Conservation (phyloP, 2,329 filamentous ascomycete genomes). For the Niveomyces coronatus region DNA sequence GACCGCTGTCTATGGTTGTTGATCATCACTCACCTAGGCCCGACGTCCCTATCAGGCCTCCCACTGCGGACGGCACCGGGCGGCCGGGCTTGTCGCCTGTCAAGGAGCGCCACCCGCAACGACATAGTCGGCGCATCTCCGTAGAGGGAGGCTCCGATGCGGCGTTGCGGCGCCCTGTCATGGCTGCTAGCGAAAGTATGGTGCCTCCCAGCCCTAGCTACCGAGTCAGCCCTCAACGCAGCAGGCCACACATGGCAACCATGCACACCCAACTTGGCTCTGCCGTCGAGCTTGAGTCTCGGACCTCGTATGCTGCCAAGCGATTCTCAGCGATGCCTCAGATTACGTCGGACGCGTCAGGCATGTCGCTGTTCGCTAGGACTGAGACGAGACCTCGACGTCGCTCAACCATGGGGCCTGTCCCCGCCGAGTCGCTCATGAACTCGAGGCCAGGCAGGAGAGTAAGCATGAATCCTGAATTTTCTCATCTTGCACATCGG, state of each 20-base stretch:
- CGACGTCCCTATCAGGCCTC: slow-evolving; percentile 19
- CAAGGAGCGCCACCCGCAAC: background rate
- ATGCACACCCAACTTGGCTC: background rate
- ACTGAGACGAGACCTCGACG: background rate
- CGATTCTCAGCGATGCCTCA: background rate
- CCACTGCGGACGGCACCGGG: slow-evolving; percentile 15
- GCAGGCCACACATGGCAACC: background rate
- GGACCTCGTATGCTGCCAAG: background rate
- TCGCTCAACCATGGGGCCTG: background rate
- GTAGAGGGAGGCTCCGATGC: background rate
- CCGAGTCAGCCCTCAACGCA: slow-evolving; percentile 5
- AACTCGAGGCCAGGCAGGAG: background rate
- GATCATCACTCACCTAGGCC: slow-evolving; percentile 39
- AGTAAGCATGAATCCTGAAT: background rate
- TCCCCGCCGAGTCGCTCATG: background rate
- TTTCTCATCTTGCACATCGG: background rate
- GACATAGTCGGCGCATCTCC: slow-evolving; percentile 3
- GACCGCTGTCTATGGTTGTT: slow-evolving; percentile 43
- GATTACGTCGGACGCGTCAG: background rate
- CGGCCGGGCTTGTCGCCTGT: slow-evolving; percentile 8
- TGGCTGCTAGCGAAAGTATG: background rate
- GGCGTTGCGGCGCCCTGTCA: background rate
- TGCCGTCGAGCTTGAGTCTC: background rate
- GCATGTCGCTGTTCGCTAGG: slow-evolving; percentile 6
- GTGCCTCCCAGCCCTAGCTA: background rate